Evolutionary conservation across 2,329 filamentous ascomycete species (phyloP).

Genomic region (Aspergillus sp.): DNA sequence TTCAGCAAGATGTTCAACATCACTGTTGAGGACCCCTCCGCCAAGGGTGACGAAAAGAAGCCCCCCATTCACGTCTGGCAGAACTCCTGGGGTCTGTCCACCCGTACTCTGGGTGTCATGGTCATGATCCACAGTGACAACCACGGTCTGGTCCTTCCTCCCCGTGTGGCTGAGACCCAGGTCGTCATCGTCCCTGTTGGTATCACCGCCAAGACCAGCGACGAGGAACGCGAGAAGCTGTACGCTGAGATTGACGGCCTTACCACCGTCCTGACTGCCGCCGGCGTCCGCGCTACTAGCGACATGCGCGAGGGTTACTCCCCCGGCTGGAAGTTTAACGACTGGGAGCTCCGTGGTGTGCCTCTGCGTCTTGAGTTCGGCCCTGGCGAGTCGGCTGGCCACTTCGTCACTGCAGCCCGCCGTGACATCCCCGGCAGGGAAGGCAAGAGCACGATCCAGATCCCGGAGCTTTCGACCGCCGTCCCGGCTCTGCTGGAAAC

Average conservation of each 20-base stretch:
- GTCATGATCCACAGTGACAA: slow-evolving; percentile 97
- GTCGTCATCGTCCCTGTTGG: slow-evolving; percentile 87
- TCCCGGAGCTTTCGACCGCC: slow-evolving; percentile 69
- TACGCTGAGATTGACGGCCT: slow-evolving; percentile 73
- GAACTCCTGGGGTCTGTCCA: slow-evolving; percentile 98
- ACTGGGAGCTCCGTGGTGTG: slow-evolving; percentile 96
- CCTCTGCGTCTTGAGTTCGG: slow-evolving; percentile 94
- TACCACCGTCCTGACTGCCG: slow-evolving; percentile 64
- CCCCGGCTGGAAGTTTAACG: slow-evolving; percentile 97
- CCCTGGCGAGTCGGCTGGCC: slow-evolving; percentile 85
- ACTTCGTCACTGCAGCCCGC: slow-evolving; percentile 79
- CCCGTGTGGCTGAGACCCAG: slow-evolving; percentile 82
- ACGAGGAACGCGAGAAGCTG: slow-evolving; percentile 75
- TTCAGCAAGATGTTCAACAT: slow-evolving; percentile 99
- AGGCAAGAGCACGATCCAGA: slow-evolving; percentile 75
- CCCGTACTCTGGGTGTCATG: slow-evolving; percentile 97
- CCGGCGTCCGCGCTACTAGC: slow-evolving; percentile 72
- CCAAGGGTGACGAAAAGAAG: slow-evolving; percentile 69
- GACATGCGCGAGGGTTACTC: slow-evolving; percentile 88
- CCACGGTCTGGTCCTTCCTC: slow-evolving; percentile 90
- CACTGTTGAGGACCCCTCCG: slow-evolving; percentile 83
- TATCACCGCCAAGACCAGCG: slow-evolving; percentile 79
- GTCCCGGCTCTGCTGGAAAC: slow-evolving; percentile 80
- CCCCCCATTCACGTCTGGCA: slow-evolving; percentile 89
- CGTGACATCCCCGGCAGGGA: slow-evolving; percentile 67